Conservation (phyloP, 2,329 filamentous ascomycete species). For the Neopestalotiopsis sp. region DNA sequence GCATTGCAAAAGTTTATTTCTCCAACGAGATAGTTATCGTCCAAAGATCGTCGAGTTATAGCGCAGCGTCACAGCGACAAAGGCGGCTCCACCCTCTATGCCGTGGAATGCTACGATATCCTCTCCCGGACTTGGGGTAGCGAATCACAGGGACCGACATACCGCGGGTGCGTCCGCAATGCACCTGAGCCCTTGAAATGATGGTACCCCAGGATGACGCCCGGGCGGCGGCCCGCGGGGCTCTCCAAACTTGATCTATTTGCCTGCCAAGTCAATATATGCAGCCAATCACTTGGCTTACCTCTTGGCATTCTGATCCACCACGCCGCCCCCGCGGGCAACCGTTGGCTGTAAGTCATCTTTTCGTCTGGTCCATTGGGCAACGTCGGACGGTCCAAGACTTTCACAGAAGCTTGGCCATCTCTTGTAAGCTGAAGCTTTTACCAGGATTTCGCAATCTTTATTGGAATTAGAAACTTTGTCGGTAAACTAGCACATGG, state of each 20-base stretch:
- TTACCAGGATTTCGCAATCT: neutral
- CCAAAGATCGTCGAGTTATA: no score
- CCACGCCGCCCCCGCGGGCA: neutral
- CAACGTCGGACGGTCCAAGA: neutral
- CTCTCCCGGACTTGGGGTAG: neutral
- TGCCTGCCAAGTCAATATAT: conserved; percentile 8
- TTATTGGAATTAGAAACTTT: neutral
- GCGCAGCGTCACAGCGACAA: neutral
- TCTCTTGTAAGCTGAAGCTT: neutral
- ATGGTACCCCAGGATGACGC: neutral
- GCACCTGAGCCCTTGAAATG: neutral
- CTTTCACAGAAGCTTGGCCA: neutral
- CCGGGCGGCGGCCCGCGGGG: neutral
- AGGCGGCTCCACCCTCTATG: neutral
- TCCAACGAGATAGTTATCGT: no score
- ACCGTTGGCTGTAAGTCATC: neutral
- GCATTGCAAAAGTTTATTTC: no score
- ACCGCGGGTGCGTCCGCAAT: conserved; percentile 2
- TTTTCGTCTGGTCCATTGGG: neutral
- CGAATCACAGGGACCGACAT: neutral
- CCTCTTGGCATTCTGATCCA: neutral
- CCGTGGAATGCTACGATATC: neutral
- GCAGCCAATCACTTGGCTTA: neutral
- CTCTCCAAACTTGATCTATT: neutral
- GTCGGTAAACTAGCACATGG: neutral